Conservation (phyloP, 2,329 filamentous ascomycete species). For the Aspergillus sojae region DNA sequence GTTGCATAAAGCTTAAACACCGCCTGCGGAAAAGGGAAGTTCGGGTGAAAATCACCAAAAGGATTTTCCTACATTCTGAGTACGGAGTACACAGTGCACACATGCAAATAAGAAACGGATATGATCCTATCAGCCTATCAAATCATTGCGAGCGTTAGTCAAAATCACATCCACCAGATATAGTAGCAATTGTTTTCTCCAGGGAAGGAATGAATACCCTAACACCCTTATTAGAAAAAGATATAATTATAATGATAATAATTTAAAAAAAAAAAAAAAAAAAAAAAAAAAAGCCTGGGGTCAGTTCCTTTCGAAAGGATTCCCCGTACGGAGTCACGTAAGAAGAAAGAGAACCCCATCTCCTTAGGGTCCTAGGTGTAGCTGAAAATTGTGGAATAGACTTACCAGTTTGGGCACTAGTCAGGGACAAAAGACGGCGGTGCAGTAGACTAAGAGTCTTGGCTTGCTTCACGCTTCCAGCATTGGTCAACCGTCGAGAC, state of each 20-base stretch:
- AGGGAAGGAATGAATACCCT: slow-evolving; percentile 5
- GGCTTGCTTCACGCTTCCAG: slow-evolving; percentile 1
- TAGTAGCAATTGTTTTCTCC: slow-evolving; percentile 6
- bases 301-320: not conserved
- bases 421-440: slow-evolving; percentile 4
- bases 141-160: not conserved
- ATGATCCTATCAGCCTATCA: not conserved
- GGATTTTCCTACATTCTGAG: not conserved
- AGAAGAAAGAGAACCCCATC: not conserved
- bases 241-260: not conserved
- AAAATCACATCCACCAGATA: not conserved
- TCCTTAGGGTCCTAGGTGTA: not conserved
- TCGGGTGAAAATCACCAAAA: not conserved
- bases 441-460: slow-evolving; percentile 2
- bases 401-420: slow-evolving; percentile 6
- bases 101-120: not conserved
- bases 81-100: too few relatives aligned
- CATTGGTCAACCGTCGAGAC: not conserved
- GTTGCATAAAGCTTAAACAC: not conserved
- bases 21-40: not conserved
- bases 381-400: slow-evolving; percentile 1
- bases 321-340: slow-evolving; percentile 1
- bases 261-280: not conserved
- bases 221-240: slow-evolving; percentile 3
- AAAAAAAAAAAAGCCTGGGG: not conserved